Evolutionary conservation across 2,329 filamentous ascomycete species (phyloP), one percentile per base, ranked within the genome.

Genomic region (Elsinoe arachidis): DNA sequence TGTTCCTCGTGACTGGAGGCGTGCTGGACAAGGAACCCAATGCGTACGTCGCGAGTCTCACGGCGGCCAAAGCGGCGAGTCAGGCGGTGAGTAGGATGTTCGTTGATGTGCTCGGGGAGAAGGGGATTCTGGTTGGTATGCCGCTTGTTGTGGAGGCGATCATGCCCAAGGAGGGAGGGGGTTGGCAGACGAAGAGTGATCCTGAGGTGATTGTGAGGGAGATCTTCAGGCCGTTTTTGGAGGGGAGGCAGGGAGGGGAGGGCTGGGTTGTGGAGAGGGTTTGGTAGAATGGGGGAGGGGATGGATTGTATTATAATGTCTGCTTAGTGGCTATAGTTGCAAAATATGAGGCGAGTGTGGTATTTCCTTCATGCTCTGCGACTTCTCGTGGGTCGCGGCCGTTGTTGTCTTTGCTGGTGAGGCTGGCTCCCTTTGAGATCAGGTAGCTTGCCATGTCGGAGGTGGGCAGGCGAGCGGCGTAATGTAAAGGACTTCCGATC

Each of bases 1-100:
- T 55, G 19, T 37, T 44, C 21, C 26, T 55, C 26, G 21, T 55
- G 4, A 55, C 53, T 1, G 53, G 53, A 11, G 53, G 53, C 19
- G 23, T 34, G 37, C 23, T 55, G 19, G 53, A 55, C n/a, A 43
- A 37, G 14, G 38, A 55, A 14, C 53, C 53, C 5, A 46, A 46
- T 44, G 21, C 53, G 6, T 6, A 30, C 12, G 15, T 39, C n/a
- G n/a, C 52, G 17, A 38, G 30, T 12, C 15, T 55, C 5, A 38
- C 52, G 17, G 52, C 52, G 23, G 52, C 38, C 4, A 55, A 55
- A 44, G 35, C 52, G 17, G 52, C 52, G 38, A 38, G 30, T 38
- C 52, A 55, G 52, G 14, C n/a, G 12, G 33, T 55, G 9, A 44
- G 52, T n/a, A 43, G 19, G 21, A 55, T 55, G 52, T 55, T 55